These are phyloP conservation scores for Actinomucor elegans DNA, from an alignment of 371 early-diverging fungal genomes.

Conservation along the genomic window DNA sequence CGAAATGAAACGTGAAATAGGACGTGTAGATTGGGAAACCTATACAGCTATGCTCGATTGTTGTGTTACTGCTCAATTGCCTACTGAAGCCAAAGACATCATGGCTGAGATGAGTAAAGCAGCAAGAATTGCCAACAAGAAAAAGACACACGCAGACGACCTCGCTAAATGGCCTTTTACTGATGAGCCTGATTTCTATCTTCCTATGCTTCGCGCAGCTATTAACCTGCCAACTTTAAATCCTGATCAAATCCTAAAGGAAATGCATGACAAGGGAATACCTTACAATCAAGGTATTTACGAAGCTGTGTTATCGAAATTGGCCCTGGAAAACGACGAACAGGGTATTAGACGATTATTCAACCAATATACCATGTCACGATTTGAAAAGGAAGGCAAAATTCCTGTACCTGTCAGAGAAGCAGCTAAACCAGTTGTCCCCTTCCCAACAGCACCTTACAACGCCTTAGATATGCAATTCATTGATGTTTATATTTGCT, in stretches of 20 bases:
- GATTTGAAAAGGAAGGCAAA: conserved; percentile 37
- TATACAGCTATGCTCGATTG: conserved; percentile 46
- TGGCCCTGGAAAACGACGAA: conserved; percentile 4
- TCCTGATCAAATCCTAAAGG: conserved; percentile 4
- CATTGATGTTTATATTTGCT: conserved; percentile 39
- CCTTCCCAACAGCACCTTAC: conserved; percentile 51
- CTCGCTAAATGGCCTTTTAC: conserved; percentile 12
- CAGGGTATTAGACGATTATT: conserved; percentile 21
- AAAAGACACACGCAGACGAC: conserved; percentile 10
- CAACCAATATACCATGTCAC: conserved; percentile 42
- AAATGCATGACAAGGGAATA: conserved; percentile 6
- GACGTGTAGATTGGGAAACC: conserved; percentile 19
- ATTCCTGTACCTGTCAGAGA: conserved; percentile 46
- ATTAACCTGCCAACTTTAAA: conserved; percentile 3
- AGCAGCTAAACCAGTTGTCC: conserved; percentile 23
- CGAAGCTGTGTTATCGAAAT: conserved; percentile 11
- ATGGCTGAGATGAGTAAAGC: conserved; percentile 16
- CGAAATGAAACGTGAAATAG: conserved; percentile 41
- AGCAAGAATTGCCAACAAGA: background rate
- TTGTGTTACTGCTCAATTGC: conserved; percentile 32
- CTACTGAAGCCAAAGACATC: conserved; percentile 19
- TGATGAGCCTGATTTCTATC: conserved; percentile 20
- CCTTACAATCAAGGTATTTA: conserved; percentile 13
- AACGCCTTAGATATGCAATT: conserved; percentile 34
- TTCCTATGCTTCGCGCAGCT: conserved; percentile 21